Evolutionary conservation across 495 filamentous ascomycete species (phyloP).

Genomic region (Neurospora sp.): DNA sequence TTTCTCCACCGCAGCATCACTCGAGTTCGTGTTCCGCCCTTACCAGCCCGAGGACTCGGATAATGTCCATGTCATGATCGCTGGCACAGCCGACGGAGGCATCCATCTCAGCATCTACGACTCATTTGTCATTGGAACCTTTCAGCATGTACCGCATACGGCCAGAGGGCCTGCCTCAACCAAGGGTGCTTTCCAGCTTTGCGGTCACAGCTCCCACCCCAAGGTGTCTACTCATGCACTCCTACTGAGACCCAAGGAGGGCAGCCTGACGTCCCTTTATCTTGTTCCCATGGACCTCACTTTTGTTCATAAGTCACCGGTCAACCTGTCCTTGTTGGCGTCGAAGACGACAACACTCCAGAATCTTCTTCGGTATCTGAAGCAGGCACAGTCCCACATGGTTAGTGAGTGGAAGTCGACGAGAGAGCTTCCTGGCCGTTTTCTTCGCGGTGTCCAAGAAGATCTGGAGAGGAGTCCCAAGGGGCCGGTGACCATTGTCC

Average conservation of each 20-base stretch:
- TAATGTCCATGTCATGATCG: slow-evolving; percentile 70
- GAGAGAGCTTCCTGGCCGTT: slow-evolving; percentile 67
- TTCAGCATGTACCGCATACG: slow-evolving; percentile 27
- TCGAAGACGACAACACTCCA: slow-evolving; percentile 81
- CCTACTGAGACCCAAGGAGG: slow-evolving; percentile 35
- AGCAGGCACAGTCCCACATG: slow-evolving; percentile 66
- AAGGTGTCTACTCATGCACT: slow-evolving; percentile 68
- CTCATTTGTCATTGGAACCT: slow-evolving; percentile 72
- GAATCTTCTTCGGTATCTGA: slow-evolving; percentile 73
- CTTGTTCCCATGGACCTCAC: slow-evolving; percentile 73
- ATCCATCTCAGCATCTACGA: slow-evolving; percentile 83
- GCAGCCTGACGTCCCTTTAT: slow-evolving; percentile 32
- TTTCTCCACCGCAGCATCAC: slow-evolving; percentile 57
- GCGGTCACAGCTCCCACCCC: slow-evolving; percentile 61
- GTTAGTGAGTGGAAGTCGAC: slow-evolving; percentile 69
- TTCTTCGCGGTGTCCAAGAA: slow-evolving; percentile 66
- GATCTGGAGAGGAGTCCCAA: slow-evolving; percentile 36
- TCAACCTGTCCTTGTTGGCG: slow-evolving; percentile 70
- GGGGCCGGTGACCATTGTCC: slow-evolving; percentile 45
- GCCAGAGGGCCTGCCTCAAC: neutral
- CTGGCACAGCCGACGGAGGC: slow-evolving; percentile 68
- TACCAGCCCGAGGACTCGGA: slow-evolving; percentile 52
- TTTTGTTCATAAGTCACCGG: slow-evolving; percentile 69
- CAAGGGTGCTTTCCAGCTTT: slow-evolving; percentile 27
- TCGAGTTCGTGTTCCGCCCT: slow-evolving; percentile 62